phyloP scores from a whole-genome alignment of 2,329 filamentous ascomycete genomes.

The Apiospora hydei region DNA sequence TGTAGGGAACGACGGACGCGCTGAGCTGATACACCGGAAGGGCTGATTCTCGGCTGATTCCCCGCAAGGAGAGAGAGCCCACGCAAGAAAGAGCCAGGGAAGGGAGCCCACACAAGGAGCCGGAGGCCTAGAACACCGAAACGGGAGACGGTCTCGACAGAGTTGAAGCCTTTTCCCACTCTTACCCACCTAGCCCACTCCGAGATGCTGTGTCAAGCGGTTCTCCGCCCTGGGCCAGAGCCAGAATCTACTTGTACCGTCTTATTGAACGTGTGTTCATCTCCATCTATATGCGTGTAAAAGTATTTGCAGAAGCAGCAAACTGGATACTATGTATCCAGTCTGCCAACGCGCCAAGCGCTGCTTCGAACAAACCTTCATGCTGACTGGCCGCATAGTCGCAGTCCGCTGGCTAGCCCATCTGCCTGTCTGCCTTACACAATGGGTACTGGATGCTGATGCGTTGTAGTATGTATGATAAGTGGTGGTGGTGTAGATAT shows the following conservation, averaged over 20 bases:
- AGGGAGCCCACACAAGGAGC: background rate
- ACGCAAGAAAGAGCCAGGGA: background rate
- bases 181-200: background rate
- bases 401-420: background rate
- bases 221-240: background rate
- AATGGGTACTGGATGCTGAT: background rate
- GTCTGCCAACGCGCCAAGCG: background rate
- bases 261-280: background rate
- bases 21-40: background rate
- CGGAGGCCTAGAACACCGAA: slow-evolving; percentile 16
- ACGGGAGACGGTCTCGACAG: background rate
- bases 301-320: background rate
- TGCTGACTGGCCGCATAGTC: background rate
- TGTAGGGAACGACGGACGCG: background rate
- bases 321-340: background rate
- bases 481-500: background rate
- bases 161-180: background rate
- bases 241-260: background rate
- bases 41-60: slow-evolving; percentile 17
- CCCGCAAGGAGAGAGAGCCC: background rate
- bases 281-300: background rate
- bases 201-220: slow-evolving; percentile 6
- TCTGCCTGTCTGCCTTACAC: slow-evolving; percentile 4
- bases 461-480: background rate
- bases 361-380: background rate